These are phyloP conservation scores for Mycena rosella DNA, from an alignment of 768 basidiomycete genomes.

Conservation along the genomic window DNA sequence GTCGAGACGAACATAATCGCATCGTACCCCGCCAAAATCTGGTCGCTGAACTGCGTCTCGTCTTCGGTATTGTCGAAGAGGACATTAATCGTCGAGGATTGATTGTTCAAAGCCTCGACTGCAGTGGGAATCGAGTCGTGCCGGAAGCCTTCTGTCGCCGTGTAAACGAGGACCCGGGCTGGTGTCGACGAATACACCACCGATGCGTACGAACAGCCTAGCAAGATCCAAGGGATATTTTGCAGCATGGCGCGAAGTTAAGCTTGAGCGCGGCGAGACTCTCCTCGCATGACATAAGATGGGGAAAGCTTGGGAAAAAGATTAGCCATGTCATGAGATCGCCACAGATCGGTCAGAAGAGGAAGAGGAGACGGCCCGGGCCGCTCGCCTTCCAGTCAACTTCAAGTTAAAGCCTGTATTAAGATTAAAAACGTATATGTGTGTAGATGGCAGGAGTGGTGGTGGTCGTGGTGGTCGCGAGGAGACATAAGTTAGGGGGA, in stretches of 20 bases:
- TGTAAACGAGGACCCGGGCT: constrained; percentile 69
- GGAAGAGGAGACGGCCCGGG: too few relatives aligned
- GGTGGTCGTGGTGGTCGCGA: neutral
- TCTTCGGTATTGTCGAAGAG: constrained; percentile 78
- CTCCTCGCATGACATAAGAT: too few relatives aligned
- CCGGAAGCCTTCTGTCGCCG: constrained; percentile 71
- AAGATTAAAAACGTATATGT: constrained; percentile 13
- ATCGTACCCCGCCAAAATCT: constrained; percentile 68
- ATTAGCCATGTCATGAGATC: too few relatives aligned
- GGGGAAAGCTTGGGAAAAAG: too few relatives aligned
- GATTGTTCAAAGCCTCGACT: constrained; percentile 64
- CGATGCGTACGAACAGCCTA: constrained; percentile 10
- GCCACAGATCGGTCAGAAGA: too few relatives aligned
- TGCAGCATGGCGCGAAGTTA: neutral
- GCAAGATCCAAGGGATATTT: constrained; percentile 4
- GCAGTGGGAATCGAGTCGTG: constrained; percentile 86
- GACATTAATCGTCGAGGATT: constrained; percentile 60
- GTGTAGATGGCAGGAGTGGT: constrained; percentile 12
- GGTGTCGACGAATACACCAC: neutral
- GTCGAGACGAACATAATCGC: constrained; percentile 77
- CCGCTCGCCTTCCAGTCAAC: too few relatives aligned
- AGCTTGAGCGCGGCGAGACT: too few relatives aligned
- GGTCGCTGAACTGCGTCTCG: constrained; percentile 64
- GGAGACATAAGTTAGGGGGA: too few relatives aligned
- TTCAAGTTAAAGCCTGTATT: too few relatives aligned